These are phyloP conservation scores for Monilinia polystroma DNA, from an alignment of 2,329 filamentous ascomycete genomes.

Conservation along the genomic window DNA sequence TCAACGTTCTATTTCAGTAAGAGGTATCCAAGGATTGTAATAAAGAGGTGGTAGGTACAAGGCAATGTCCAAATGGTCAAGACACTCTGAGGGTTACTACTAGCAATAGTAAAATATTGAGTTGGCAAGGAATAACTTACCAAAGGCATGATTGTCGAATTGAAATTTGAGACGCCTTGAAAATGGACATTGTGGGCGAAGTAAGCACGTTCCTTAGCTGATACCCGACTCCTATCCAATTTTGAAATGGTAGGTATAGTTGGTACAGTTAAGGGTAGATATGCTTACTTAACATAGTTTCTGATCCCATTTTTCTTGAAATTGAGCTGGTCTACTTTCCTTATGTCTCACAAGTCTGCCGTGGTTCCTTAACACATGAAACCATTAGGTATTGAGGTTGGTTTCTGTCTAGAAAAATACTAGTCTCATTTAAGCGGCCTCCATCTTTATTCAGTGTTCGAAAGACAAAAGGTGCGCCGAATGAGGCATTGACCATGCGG, in stretches of 20 bases:
- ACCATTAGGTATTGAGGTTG: background rate
- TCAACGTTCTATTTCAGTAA: background rate
- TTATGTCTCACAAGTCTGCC: background rate
- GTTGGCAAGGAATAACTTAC: background rate
- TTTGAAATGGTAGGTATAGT: background rate
- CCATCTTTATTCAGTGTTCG: background rate
- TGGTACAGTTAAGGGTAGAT: background rate
- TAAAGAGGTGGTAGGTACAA: slow-evolving; percentile 12
- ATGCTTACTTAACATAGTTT: slow-evolving; percentile 2
- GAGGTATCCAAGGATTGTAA: slow-evolving; percentile 18
- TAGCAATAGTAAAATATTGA: background rate
- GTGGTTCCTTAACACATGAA: too few species aligned
- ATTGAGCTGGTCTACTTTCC: slow-evolving; percentile 18
- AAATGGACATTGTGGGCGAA: background rate
- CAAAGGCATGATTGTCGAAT: background rate
- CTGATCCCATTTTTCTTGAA: slow-evolving; percentile 25
- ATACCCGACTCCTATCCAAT: background rate
- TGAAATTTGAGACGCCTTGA: background rate
- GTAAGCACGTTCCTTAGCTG: background rate
- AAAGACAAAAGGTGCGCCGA: background rate
- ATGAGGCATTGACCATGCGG: background rate
- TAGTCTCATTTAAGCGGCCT: background rate
- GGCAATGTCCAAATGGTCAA: slow-evolving; percentile 9
- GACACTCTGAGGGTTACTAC: background rate
- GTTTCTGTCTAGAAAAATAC: background rate